These are phyloP conservation scores for Cladosporium sp. DNA, from an alignment of 2,329 filamentous ascomycete species.

Conservation along the genomic window DNA sequence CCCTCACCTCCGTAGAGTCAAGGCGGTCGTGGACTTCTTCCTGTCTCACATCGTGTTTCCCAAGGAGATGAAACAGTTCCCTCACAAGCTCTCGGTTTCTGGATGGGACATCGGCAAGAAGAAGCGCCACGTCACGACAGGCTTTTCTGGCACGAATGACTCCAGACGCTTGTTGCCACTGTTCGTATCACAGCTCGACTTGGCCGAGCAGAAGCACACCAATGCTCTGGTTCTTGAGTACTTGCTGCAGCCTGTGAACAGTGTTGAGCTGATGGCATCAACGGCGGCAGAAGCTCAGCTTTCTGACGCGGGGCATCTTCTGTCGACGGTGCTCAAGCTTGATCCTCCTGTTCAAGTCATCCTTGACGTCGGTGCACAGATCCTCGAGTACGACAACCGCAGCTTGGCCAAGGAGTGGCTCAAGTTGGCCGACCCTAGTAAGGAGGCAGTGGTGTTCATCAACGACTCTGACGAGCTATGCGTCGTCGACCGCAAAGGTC, in stretches of 20 bases:
- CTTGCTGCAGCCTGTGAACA: conserved; percentile 58
- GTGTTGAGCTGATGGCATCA: conserved; percentile 25
- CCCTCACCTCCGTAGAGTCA: conserved; percentile 54
- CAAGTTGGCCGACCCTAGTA: conserved; percentile 25
- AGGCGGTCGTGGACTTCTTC: conserved; percentile 64
- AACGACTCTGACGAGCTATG: conserved; percentile 57
- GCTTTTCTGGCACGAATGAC: conserved; percentile 74
- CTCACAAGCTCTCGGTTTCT: conserved; percentile 63
- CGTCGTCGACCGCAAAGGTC: conserved; percentile 54
- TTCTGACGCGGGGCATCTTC: conserved; percentile 38
- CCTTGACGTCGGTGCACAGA: conserved; percentile 70
- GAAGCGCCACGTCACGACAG: conserved; percentile 61
- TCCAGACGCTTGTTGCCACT: conserved; percentile 61
- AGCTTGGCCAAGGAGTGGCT: conserved; percentile 60
- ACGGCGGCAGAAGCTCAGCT: background rate
- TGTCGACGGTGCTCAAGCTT: conserved; percentile 49
- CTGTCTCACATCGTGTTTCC: conserved; percentile 69
- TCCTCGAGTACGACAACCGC: conserved; percentile 64
- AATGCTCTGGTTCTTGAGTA: conserved; percentile 67
- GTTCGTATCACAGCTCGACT: conserved; percentile 63
- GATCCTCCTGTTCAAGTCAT: conserved; percentile 57
- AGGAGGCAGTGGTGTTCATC: conserved; percentile 60
- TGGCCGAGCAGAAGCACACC: conserved; percentile 60
- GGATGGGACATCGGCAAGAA: conserved; percentile 65
- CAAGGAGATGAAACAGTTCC: conserved; percentile 64